phyloP scores from a whole-genome alignment of 768 basidiomycete species.

The Cantharellus anzutake region DNA sequence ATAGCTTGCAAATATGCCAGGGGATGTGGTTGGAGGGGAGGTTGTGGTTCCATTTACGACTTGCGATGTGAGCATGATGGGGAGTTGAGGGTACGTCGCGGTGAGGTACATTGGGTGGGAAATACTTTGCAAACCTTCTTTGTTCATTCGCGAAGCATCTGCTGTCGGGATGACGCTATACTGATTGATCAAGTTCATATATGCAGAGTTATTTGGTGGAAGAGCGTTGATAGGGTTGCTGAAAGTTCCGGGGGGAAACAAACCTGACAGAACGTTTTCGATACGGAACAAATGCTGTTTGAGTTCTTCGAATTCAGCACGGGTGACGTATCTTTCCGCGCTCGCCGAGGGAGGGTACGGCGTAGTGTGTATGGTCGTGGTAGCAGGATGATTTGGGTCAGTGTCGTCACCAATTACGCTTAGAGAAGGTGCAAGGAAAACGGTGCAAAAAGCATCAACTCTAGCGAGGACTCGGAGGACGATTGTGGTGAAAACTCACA shows the following conservation, averaged over 20 bases:
- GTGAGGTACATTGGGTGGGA: not conserved
- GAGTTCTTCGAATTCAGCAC: constrained; percentile 59
- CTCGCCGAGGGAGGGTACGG: not conserved
- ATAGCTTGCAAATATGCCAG: not conserved
- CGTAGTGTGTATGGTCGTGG: not conserved
- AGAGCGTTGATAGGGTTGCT: constrained; percentile 3
- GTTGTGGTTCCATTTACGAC: not conserved
- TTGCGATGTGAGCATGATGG: not conserved
- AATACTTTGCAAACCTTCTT: too few species aligned
- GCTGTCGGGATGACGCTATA: not conserved
- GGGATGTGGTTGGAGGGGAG: not conserved
- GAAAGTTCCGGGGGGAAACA: constrained; percentile 13
- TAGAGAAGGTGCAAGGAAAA: constrained; percentile 3
- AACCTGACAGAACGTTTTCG: constrained; percentile 31
- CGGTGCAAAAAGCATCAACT: not conserved
- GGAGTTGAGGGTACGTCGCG: not conserved
- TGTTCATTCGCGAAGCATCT: not conserved
- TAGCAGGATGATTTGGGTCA: not conserved
- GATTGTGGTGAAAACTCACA: constrained; percentile 30
- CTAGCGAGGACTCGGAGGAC: not conserved
- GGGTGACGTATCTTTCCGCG: constrained; percentile 65
- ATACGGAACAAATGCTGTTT: constrained; percentile 44
- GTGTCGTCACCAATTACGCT: not conserved
- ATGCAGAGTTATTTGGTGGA: constrained; percentile 2
- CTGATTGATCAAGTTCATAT: not conserved